Conservation (phyloP, 768 basidiomycete genomes). For the Collybiopsis confluens region DNA sequence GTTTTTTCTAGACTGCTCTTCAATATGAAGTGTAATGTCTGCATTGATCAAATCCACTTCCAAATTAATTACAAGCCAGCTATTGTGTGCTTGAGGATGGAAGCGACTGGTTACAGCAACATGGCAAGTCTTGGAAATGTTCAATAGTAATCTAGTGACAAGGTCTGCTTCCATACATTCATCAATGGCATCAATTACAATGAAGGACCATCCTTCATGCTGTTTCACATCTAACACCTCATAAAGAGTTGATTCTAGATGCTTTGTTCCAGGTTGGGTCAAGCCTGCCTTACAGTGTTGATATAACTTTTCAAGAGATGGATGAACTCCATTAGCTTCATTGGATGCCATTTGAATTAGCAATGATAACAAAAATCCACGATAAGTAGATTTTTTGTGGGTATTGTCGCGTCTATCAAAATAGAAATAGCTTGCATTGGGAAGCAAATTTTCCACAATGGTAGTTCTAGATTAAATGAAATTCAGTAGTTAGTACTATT, state of each 20-base stretch:
- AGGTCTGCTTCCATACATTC: not conserved
- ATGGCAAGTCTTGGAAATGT: not conserved
- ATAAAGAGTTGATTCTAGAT: not conserved
- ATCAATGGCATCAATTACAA: not conserved
- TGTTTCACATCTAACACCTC: not conserved
- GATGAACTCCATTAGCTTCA: not conserved
- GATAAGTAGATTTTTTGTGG: not conserved
- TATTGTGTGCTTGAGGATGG: not conserved
- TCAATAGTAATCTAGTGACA: not conserved
- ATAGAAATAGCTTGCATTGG: not conserved
- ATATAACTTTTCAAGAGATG: not conserved
- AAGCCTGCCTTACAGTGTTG: not conserved
- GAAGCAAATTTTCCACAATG: not conserved
- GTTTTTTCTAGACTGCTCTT: not conserved
- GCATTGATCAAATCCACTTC: not conserved
- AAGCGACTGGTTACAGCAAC: not conserved
- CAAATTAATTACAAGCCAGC: too few relatives aligned
- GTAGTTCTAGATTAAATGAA: not conserved
- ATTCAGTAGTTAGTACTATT: not conserved
- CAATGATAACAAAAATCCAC: not conserved
- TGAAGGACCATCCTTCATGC: not conserved
- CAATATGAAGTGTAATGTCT: not conserved
- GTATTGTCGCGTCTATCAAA: not conserved
- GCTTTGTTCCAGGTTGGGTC: not conserved
- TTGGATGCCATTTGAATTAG: not conserved